Evolutionary conservation across 257 asterid species (phyloP).

Genomic region (Capsicum rhomboideum): DNA sequence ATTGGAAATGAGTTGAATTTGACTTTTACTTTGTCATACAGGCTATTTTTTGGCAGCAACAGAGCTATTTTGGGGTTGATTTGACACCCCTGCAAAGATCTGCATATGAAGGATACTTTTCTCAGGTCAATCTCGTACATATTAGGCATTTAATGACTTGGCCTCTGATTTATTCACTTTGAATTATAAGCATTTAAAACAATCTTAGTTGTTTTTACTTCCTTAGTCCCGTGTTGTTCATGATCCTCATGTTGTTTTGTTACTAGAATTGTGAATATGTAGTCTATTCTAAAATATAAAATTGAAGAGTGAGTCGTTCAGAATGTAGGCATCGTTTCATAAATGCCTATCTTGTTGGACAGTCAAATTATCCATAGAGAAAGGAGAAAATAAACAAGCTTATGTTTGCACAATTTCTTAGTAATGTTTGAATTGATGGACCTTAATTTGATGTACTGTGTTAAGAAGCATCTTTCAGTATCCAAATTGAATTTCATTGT

Average conservation of each 20-base stretch:
- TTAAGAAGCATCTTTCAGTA: not conserved
- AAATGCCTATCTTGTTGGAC: not conserved
- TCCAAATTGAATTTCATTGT: not conserved
- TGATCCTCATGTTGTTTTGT: not conserved
- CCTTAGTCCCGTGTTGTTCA: not conserved
- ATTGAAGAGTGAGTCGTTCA: not conserved
- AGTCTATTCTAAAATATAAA: not conserved
- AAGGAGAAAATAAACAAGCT: not conserved
- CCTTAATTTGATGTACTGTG: not conserved
- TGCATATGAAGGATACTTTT: slow-evolving; percentile 96
- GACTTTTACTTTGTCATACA: slow-evolving; percentile 28
- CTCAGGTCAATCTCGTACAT: slow-evolving; percentile 57
- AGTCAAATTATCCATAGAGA: not conserved
- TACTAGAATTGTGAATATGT: not conserved
- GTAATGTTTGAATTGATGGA: not conserved
- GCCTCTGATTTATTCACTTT: not conserved
- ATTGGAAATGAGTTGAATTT: not conserved
- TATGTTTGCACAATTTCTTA: not conserved
- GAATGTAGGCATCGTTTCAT: not conserved
- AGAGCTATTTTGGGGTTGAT: slow-evolving; percentile 86
- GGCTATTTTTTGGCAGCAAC: slow-evolving; percentile 99
- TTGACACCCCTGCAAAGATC: slow-evolving; percentile 80
- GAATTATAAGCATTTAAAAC: not conserved
- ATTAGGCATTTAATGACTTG: not conserved
- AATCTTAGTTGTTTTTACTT: not conserved